Evolutionary conservation across 2,329 filamentous ascomycete genomes (phyloP), one percentile per base, ranked within the genome.

Genomic region (Fusarium sp.): DNA sequence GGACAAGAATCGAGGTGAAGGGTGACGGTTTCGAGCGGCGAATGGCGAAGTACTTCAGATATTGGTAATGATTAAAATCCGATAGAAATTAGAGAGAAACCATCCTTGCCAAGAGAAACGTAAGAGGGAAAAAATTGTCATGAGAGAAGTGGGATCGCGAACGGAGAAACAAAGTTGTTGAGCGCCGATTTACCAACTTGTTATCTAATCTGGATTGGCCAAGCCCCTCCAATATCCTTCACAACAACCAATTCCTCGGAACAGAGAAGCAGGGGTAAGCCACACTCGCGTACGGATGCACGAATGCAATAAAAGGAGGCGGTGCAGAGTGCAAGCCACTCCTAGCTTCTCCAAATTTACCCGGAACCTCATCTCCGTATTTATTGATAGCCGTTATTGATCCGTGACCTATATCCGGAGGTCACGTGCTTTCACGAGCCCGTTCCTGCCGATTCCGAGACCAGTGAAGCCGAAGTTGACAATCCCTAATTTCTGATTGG

Each of bases 401-500:
- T 40, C 70, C 66, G 48, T 36, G 17, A 46, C 51, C 47, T 42
- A 56, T 53, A 25, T 59, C 63, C 64, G 37, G 0, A 1, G 36
- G 41, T 55, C 71, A 67, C 55, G 58, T 70, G 71, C 40, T 48
- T 61, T 74, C 71, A 74, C 71, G 53, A 72, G 71, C 60, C 60
- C 37, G 55, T 65, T 58, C 50, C 62, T 65, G 52, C 65, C 60
- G 43, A 60, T 70, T 65, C 75, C 74, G 72, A 71, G 39, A 49
- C 35, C 45, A 43, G 37, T 40, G 18, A 46, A 69, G 74, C 73
- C 73, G 72, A 73, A 76, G 70, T 74, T 77, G 65, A 73, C 66
- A 77, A 77, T 75, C 62, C 31, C 54, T 37, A 59, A 43, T 50
- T 31, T 14, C 54, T 75, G 72, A 75, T 75, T 75, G 74, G 74